Conservation (phyloP, 1,284 basidiomycete genomes). For the Ustilago trichophora region DNA sequence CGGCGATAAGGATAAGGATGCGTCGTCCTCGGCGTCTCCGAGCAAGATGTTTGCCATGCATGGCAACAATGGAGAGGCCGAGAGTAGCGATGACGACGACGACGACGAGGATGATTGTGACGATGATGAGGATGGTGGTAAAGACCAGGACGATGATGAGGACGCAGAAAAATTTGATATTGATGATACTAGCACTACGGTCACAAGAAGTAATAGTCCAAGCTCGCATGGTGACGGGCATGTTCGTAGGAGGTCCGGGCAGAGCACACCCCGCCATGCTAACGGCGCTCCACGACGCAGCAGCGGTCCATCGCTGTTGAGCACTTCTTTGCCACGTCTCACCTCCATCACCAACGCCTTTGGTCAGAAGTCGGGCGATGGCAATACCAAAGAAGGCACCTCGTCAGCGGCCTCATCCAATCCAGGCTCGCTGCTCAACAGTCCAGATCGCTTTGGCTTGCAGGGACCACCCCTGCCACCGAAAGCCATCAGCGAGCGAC, state of each 20-base stretch:
- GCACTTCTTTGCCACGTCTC: conserved; percentile 29
- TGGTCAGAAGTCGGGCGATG: conserved; percentile 16
- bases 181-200: conserved; percentile 57
- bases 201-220: conserved; percentile 48
- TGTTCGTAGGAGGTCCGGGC: conserved; percentile 27
- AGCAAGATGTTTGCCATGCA: conserved; percentile 42
- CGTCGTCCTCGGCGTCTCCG: conserved; percentile 12
- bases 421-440: conserved; percentile 41
- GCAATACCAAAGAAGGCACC: background rate
- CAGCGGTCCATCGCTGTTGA: conserved; percentile 23
- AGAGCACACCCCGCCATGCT: conserved; percentile 22
- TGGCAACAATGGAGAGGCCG: conserved; percentile 13
- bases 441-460: conserved; percentile 58
- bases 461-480: conserved; percentile 60
- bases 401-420: conserved; percentile 24
- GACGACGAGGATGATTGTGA: conserved; percentile 36
- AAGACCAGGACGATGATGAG: conserved; percentile 44
- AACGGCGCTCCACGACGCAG: conserved; percentile 21
- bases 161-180: conserved; percentile 62
- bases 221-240: conserved; percentile 29
- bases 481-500: conserved; percentile 56
- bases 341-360: conserved; percentile 32
- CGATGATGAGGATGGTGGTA: conserved; percentile 29
- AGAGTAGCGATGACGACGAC: conserved; percentile 28
- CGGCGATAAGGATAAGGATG: conserved; percentile 22